Evolutionary conservation across 306 rosid genomes (phyloP).

Genomic region (Ormosia semicastrata): DNA sequence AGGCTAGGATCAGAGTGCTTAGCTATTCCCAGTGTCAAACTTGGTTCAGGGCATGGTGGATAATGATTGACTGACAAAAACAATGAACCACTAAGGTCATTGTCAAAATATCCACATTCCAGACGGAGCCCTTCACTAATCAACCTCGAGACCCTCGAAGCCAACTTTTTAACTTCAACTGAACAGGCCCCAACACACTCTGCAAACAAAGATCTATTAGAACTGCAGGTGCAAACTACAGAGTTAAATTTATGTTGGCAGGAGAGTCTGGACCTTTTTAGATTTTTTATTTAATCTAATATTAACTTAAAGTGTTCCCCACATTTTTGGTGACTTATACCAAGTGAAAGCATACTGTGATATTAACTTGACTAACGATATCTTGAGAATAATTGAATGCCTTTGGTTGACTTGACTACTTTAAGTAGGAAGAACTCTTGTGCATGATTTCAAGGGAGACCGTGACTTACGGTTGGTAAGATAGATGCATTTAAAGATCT

Average conservation of each 20-base stretch:
- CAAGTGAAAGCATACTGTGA: too few relatives aligned
- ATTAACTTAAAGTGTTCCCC: too few relatives aligned
- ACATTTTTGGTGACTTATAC: too few relatives aligned
- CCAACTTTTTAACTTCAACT: slow-evolving; percentile 25
- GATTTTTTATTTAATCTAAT: too few relatives aligned
- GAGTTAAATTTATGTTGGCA: neutral
- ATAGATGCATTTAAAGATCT: too few relatives aligned
- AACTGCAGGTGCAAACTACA: neutral
- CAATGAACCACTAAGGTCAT: slow-evolving; percentile 18
- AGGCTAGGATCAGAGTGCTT: slow-evolving; percentile 36
- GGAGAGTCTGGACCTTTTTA: too few relatives aligned
- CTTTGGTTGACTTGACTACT: too few relatives aligned
- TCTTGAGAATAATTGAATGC: too few relatives aligned
- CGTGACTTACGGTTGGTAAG: too few relatives aligned
- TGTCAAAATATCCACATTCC: slow-evolving; percentile 20
- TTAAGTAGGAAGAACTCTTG: too few relatives aligned
- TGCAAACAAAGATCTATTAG: neutral
- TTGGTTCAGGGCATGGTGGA: slow-evolving; percentile 39
- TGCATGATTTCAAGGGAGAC: too few relatives aligned
- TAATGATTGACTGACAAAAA: neutral
- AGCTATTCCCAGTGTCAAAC: slow-evolving; percentile 24
- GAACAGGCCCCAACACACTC: slow-evolving; percentile 28
- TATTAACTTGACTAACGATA: too few relatives aligned
- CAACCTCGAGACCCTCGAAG: slow-evolving; percentile 23
- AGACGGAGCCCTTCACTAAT: slow-evolving; percentile 32